phyloP scores from a whole-genome alignment of 2,329 filamentous ascomycete species.

The Penicillium sp. region DNA sequence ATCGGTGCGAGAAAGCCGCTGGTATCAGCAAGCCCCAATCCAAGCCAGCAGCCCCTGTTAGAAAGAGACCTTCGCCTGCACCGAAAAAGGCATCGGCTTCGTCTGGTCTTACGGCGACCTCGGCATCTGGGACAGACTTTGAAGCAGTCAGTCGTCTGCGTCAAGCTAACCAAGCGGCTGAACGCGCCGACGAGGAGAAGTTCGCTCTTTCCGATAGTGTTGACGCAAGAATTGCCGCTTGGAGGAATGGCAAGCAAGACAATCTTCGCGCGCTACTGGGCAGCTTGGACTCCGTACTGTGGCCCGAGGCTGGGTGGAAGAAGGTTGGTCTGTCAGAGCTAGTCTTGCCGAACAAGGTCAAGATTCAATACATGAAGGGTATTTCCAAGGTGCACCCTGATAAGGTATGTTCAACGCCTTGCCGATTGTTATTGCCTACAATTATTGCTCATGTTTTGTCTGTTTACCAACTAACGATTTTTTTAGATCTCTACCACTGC shows the following conservation, averaged over 20 bases:
- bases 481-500: constrained; percentile 60
- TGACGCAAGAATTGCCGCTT: constrained; percentile 72
- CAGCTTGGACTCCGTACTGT: constrained; percentile 84
- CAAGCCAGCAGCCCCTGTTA: constrained; percentile 48
- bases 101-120: constrained; percentile 36
- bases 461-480: constrained; percentile 9
- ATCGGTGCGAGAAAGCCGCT: constrained; percentile 84
- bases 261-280: constrained; percentile 85
- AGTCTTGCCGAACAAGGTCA: constrained; percentile 90
- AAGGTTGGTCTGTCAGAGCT: constrained; percentile 93
- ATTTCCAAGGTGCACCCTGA: constrained; percentile 98
- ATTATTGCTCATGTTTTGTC: background rate
- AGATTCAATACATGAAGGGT: constrained; percentile 98
- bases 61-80: constrained; percentile 48
- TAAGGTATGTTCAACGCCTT: constrained; percentile 66
- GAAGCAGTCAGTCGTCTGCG: constrained; percentile 81
- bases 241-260: constrained; percentile 89
- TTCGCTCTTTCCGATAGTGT: constrained; percentile 85
- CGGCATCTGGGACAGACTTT: constrained; percentile 52
- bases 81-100: constrained; percentile 36
- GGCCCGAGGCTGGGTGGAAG: constrained; percentile 93
- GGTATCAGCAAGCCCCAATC: constrained; percentile 59
- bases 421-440: background rate
- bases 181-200: constrained; percentile 86
- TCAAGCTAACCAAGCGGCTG: constrained; percentile 79